phyloP scores from a whole-genome alignment of 345 rosid genomes.

The Mercurialis annua region DNA sequence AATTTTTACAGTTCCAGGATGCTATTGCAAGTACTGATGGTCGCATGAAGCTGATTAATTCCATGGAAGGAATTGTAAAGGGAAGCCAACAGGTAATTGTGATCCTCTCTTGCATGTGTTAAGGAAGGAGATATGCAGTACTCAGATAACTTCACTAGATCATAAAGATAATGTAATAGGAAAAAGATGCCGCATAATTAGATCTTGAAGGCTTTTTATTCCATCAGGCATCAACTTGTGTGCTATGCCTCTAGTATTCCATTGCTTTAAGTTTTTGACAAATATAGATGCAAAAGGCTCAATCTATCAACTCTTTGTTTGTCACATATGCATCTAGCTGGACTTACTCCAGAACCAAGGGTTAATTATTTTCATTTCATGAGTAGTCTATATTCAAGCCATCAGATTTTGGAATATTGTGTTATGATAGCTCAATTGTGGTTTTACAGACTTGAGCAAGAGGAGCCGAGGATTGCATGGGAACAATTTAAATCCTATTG shows the following conservation, averaged over 20 bases:
- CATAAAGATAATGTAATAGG: background rate
- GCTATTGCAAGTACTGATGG: constrained; percentile 63
- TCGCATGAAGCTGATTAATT: constrained; percentile 60
- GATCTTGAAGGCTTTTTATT: background rate
- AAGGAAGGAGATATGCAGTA: no score
- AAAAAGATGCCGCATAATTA: background rate
- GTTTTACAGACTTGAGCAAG: no score
- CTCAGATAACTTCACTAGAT: no score
- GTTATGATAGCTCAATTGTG: no score
- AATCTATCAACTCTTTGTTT: background rate
- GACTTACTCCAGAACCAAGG: background rate
- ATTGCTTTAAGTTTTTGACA: background rate
- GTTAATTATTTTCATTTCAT: background rate
- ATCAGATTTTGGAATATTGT: no score
- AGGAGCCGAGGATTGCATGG: no score
- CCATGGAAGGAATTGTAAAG: constrained; percentile 79
- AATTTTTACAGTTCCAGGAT: constrained; percentile 60
- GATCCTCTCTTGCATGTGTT: constrained; percentile 4
- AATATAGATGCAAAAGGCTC: background rate
- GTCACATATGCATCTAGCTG: background rate
- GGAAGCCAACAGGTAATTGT: constrained; percentile 69
- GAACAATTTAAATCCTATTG: no score
- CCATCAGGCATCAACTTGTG: background rate
- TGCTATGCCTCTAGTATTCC: background rate
- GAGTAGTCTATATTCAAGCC: no score